Conservation (phyloP, 345 rosid genomes). For the Geranium brycei region DNA sequence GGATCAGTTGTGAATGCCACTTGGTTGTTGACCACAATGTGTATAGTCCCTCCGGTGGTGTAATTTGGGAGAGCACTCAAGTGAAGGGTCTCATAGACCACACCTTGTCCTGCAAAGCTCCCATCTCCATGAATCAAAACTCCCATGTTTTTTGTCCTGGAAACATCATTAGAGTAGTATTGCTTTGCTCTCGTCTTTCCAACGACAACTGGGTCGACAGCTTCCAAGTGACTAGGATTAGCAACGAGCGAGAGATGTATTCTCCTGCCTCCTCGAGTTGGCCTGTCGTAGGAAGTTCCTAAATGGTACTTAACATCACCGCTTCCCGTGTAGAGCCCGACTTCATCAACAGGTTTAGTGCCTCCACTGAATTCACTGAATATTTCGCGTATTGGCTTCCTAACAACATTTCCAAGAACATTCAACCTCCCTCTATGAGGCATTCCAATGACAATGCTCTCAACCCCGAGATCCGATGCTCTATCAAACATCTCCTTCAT, state of each 20-base stretch:
- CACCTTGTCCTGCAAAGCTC: conserved; percentile 5
- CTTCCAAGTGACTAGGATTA: conserved; percentile 21
- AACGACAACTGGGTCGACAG: conserved; percentile 12
- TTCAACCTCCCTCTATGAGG: conserved; percentile 15
- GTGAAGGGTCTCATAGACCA: conserved; percentile 2
- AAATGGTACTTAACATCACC: conserved; percentile 22
- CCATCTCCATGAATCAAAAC: conserved; percentile 23
- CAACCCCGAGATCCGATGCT: too few species aligned
- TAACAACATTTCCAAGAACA: conserved; percentile 25
- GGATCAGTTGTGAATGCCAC: conserved; percentile 29
- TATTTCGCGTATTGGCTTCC: conserved; percentile 25
- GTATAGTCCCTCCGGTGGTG: conserved; percentile 22
- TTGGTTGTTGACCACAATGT: conserved; percentile 9
- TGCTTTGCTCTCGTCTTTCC: conserved; percentile 28
- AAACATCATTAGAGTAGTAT: conserved; percentile 20
- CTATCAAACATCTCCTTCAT: too few species aligned
- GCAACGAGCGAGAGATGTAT: conserved; percentile 27
- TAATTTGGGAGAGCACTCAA: conserved; percentile 25
- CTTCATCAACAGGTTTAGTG: conserved; percentile 25
- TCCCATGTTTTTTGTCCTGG: conserved; percentile 23
- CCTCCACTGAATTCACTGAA: too few species aligned
- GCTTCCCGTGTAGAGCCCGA: conserved; percentile 25
- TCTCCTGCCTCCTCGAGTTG: conserved; percentile 26
- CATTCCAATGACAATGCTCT: too few species aligned
- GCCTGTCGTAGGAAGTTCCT: conserved; percentile 15